These are phyloP conservation scores for Fusarium subglutinans DNA, from an alignment of 2,329 filamentous ascomycete genomes.

Conservation along the genomic window DNA sequence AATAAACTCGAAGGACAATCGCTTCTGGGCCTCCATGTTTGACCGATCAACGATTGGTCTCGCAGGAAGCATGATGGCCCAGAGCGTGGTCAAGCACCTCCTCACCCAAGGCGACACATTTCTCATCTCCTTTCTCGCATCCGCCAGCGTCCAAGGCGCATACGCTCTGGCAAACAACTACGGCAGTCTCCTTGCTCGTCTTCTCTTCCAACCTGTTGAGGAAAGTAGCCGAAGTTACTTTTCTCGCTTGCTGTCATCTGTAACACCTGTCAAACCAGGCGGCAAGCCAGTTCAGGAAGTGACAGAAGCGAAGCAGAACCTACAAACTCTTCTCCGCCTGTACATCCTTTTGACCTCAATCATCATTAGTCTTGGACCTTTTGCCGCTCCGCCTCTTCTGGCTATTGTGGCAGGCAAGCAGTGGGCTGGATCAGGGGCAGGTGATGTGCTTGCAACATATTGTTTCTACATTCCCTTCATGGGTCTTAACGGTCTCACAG, in stretches of 20 bases:
- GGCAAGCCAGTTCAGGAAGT: conserved; percentile 44
- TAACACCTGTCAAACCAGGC: conserved; percentile 25
- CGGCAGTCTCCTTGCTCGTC: conserved; percentile 85
- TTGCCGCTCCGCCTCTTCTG: conserved; percentile 77
- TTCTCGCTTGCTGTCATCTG: conserved; percentile 73
- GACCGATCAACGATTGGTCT: conserved; percentile 76
- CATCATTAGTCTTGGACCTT: conserved; percentile 76
- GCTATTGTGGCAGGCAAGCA: conserved; percentile 77
- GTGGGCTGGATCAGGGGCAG: conserved; percentile 80
- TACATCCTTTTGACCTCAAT: conserved; percentile 80
- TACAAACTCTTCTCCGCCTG: conserved; percentile 72
- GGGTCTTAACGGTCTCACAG: conserved; percentile 88
- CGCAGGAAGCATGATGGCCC: conserved; percentile 83
- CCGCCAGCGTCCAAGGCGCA: conserved; percentile 83
- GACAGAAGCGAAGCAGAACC: conserved; percentile 58
- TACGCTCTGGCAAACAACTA: conserved; percentile 97
- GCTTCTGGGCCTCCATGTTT: conserved; percentile 70
- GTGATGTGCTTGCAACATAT: conserved; percentile 78
- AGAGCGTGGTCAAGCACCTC: conserved; percentile 90
- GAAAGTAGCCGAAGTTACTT: conserved; percentile 93
- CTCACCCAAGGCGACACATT: conserved; percentile 95
- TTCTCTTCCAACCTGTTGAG: conserved; percentile 94
- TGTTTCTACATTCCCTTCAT: conserved; percentile 94
- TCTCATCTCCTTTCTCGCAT: conserved; percentile 81
- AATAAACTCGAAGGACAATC: conserved; percentile 41